phyloP scores from a whole-genome alignment of 257 asterid species.

The Primulina eburnea region DNA sequence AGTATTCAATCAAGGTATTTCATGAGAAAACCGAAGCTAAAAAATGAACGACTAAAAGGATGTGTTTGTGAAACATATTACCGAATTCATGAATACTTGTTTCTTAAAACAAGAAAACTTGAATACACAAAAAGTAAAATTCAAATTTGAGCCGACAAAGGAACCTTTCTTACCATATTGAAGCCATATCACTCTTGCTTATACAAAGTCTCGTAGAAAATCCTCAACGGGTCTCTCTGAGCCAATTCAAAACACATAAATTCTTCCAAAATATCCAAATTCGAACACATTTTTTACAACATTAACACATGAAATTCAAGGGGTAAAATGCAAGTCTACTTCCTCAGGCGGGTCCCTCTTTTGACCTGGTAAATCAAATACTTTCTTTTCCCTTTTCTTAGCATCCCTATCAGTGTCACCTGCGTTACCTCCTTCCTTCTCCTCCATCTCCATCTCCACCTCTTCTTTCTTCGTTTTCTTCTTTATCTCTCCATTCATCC shows the following conservation, averaged over 20 bases:
- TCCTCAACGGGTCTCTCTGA: slow-evolving; percentile 62
- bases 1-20: not conserved
- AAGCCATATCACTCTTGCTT: slow-evolving; percentile 93
- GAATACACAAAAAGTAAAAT: not conserved
- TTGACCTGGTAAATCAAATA: slow-evolving; percentile 83
- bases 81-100: not conserved
- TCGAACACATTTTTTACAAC: not conserved
- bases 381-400: slow-evolving; percentile 60
- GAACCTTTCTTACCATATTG: slow-evolving; percentile 53
- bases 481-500: slow-evolving; percentile 30
- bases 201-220: slow-evolving; percentile 70
- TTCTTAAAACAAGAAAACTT: not conserved
- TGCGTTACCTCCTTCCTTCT: slow-evolving; percentile 32
- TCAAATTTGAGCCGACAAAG: not conserved
- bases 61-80: not conserved
- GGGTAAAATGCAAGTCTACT: slow-evolving; percentile 34
- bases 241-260: slow-evolving; percentile 14
- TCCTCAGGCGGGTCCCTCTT: slow-evolving; percentile 78
- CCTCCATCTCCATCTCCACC: slow-evolving; percentile 23
- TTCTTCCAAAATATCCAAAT: not conserved
- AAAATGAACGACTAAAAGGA: too few relatives aligned
- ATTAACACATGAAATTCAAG: not conserved
- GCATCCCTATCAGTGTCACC: slow-evolving; percentile 28
- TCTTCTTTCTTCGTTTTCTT: slow-evolving; percentile 37
- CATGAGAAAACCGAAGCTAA: not conserved